A percentile compares a stretch with the other conserved stretches of the same genome.
Evolutionary conservation across 208 protist species (phyloP).

Genomic region (Leishmania turanica): DNA sequence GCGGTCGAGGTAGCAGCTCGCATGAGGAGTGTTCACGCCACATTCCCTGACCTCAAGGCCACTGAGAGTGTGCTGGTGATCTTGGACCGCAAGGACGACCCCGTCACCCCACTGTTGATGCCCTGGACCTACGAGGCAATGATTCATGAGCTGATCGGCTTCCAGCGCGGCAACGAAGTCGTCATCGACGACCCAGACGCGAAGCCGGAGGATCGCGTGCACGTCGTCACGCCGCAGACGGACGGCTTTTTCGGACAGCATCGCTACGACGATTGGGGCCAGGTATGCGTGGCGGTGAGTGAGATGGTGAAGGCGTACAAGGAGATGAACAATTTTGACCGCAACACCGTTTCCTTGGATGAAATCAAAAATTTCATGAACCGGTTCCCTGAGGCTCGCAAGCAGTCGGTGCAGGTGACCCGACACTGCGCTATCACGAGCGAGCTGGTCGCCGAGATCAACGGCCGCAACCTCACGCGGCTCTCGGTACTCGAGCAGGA

Average conservation of each 20-base stretch:
- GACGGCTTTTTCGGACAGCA: conserved; percentile 97
- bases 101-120: conserved; percentile 96
- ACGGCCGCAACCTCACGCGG: conserved; percentile 78
- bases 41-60: conserved; percentile 86
- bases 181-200: conserved; percentile 73
- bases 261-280: conserved; percentile 97
- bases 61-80: conserved; percentile 85
- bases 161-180: conserved; percentile 94
- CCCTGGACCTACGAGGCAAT: conserved; percentile 99
- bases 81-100: conserved; percentile 93
- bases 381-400: conserved; percentile 82
- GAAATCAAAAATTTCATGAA: conserved; percentile 90
- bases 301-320: conserved; percentile 96
- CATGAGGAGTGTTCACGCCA: conserved; percentile 84
- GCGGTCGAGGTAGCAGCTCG: conserved; percentile 72
- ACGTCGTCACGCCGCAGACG: conserved; percentile 79
- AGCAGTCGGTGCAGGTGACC: conserved; percentile 81
- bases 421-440: conserved; percentile 82
- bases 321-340: conserved; percentile 85
- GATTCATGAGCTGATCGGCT: conserved; percentile 97
- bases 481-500: conserved; percentile 90
- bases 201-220: conserved; percentile 75
- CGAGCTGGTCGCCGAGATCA: conserved; percentile 79
- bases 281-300: conserved; percentile 95
- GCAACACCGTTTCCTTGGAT: conserved; percentile 78